These are phyloP conservation scores for Quercus alba DNA, from an alignment of 306 rosid species.

Conservation along the genomic window DNA sequence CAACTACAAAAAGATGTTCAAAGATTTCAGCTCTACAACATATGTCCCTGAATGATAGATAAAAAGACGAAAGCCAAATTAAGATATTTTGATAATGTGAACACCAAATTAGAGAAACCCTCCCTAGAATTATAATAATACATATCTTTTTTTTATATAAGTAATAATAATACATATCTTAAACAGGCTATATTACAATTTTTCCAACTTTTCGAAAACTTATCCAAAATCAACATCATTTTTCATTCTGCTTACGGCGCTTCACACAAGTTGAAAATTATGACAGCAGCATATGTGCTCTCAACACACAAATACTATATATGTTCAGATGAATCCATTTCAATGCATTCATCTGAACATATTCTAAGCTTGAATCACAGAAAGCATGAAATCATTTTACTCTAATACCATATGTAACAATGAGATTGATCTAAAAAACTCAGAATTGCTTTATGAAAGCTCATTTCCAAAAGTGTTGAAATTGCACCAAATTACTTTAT, in stretches of 20 bases:
- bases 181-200: neutral
- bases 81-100: neutral
- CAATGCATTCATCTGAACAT: neutral
- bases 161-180: neutral
- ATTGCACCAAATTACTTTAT: neutral
- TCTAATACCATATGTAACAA: too few relatives aligned
- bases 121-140: neutral
- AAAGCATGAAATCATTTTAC: too few relatives aligned
- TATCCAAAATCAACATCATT: neutral
- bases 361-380: too few relatives aligned
- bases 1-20: neutral
- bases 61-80: neutral
- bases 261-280: too few relatives aligned
- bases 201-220: neutral
- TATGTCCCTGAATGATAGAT: neutral
- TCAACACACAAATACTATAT: too few relatives aligned
- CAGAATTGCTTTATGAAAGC: neutral
- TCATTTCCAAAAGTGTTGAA: neutral
- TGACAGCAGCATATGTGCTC: too few relatives aligned
- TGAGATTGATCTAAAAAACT: neutral
- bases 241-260: neutral
- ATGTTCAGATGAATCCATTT: neutral
- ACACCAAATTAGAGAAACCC: neutral
- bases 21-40: neutral
- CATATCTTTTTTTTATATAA: too few relatives aligned